Percentiles rank a stretch among this genome's conserved stretches.
Conservation (phyloP, 352 stramenopile species). For the Phytopythium aichiense region DNA sequence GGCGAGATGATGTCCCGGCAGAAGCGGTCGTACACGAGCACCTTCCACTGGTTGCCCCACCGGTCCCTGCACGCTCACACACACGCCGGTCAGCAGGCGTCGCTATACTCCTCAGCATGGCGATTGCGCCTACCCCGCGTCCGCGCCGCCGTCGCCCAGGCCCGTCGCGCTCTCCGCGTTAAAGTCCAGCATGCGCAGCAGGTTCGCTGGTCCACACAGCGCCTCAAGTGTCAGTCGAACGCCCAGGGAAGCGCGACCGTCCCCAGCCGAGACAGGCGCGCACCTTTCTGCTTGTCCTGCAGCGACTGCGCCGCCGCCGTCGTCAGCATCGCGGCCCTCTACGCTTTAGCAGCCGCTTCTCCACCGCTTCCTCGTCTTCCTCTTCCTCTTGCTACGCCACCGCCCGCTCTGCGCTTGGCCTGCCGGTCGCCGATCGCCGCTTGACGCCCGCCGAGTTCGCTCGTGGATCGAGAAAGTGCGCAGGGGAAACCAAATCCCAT, state of each 20-base stretch:
- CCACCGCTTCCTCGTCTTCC: too few relatives aligned
- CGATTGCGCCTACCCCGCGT: constrained; percentile 21
- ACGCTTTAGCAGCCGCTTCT: too few relatives aligned
- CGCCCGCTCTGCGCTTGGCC: too few relatives aligned
- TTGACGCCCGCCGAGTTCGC: background rate
- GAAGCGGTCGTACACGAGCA: constrained; percentile 96
- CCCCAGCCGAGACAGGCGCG: background rate
- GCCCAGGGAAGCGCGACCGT: background rate
- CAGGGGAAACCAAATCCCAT: background rate
- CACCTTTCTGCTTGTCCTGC: constrained; percentile 83
- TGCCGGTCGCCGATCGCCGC: too few relatives aligned
- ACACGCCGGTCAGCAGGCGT: background rate
- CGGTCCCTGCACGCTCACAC: constrained; percentile 30
- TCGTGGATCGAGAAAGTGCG: background rate
- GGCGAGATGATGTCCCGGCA: constrained; percentile 97
- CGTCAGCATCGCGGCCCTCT: constrained; percentile 24
- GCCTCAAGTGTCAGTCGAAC: background rate
- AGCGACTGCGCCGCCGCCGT: constrained; percentile 41
- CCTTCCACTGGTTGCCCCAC: constrained; percentile 92
- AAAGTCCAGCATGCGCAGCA: constrained; percentile 85
- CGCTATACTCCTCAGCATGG: background rate
- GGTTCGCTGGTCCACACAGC: constrained; percentile 40
- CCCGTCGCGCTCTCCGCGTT: constrained; percentile 54
- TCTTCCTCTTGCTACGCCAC: background rate
- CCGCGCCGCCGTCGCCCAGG: constrained; percentile 26